Evolutionary conservation across 129 eudicot species (phyloP).

Genomic region (Saussurea involucrata): DNA sequence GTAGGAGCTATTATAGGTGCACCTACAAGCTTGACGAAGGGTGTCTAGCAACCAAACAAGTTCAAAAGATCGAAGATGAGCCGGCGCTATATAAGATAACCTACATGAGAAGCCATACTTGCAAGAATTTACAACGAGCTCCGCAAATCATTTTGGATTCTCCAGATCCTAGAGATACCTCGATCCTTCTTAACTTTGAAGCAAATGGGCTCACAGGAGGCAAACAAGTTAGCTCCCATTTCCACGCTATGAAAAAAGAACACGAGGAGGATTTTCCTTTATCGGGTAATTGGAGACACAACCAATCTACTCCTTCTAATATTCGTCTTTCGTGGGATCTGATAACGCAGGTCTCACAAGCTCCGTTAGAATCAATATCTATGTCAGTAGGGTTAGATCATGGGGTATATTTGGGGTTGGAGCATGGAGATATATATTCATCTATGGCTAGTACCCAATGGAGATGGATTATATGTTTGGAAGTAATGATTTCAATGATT

Average conservation of each 20-base stretch:
- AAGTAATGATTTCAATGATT: slow-evolving; percentile 4
- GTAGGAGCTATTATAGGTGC: slow-evolving; percentile 60
- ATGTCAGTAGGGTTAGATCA: neutral
- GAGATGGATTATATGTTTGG: slow-evolving; percentile 1
- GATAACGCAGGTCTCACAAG: neutral
- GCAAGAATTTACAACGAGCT: slow-evolving; percentile 20
- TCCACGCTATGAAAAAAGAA: neutral
- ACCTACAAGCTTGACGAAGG: slow-evolving; percentile 44
- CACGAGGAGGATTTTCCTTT: neutral
- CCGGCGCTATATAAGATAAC: slow-evolving; percentile 27
- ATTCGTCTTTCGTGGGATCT: neutral
- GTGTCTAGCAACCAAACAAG: slow-evolving; percentile 50
- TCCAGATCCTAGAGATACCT: slow-evolving; percentile 11
- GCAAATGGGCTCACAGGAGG: neutral
- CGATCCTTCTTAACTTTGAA: slow-evolving; percentile 31
- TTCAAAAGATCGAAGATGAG: slow-evolving; percentile 28
- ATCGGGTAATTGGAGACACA: neutral
- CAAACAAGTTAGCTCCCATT: neutral
- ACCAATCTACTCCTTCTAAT: neutral
- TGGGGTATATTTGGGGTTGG: neutral
- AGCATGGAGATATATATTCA: neutral
- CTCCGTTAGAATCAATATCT: neutral
- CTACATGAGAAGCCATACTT: slow-evolving; percentile 39
- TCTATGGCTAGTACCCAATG: neutral
- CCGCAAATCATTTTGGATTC: slow-evolving; percentile 25